Evolutionary conservation across 768 basidiomycete species (phyloP).

Genomic region (Chiua virens): DNA sequence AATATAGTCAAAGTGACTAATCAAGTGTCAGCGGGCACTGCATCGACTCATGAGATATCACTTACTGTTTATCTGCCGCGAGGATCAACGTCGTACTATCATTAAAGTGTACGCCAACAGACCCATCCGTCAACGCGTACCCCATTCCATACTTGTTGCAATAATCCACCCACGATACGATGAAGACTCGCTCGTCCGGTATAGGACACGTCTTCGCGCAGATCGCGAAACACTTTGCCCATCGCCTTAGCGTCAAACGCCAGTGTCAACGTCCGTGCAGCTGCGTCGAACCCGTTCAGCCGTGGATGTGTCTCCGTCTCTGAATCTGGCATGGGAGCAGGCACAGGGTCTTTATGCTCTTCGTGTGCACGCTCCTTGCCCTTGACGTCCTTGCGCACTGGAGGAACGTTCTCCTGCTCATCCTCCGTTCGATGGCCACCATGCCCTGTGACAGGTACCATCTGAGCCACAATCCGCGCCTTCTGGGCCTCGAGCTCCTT

Average conservation of each 20-base stretch:
- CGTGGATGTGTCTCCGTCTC: conserved; percentile 30
- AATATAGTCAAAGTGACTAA: conserved; percentile 88
- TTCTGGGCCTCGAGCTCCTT: conserved; percentile 90
- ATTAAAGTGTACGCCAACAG: conserved; percentile 94
- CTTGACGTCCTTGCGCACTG: conserved; percentile 29
- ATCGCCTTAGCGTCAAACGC: conserved; percentile 70
- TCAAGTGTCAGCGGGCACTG: neutral
- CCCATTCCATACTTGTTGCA: conserved; percentile 99
- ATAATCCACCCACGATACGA: conserved; percentile 99
- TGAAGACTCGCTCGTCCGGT: conserved; percentile 78
- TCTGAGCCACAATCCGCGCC: conserved; percentile 90
- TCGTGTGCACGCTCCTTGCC: conserved; percentile 31
- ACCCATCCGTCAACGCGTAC: conserved; percentile 93
- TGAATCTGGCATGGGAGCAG: conserved; percentile 7
- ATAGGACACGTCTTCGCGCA: conserved; percentile 53
- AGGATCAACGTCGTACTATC: conserved; percentile 88
- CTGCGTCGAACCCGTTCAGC: conserved; percentile 67
- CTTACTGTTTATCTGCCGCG: conserved; percentile 84
- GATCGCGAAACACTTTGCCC: conserved; percentile 68
- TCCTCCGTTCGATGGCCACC: conserved; percentile 33
- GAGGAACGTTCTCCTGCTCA: conserved; percentile 36
- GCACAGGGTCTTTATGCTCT: conserved; percentile 17
- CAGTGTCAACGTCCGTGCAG: conserved; percentile 45
- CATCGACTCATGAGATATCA: neutral
- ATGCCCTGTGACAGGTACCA: conserved; percentile 56